Evolutionary conservation across 768 basidiomycete species (phyloP).

Genomic region (Coprinopsis strossmayeri): DNA sequence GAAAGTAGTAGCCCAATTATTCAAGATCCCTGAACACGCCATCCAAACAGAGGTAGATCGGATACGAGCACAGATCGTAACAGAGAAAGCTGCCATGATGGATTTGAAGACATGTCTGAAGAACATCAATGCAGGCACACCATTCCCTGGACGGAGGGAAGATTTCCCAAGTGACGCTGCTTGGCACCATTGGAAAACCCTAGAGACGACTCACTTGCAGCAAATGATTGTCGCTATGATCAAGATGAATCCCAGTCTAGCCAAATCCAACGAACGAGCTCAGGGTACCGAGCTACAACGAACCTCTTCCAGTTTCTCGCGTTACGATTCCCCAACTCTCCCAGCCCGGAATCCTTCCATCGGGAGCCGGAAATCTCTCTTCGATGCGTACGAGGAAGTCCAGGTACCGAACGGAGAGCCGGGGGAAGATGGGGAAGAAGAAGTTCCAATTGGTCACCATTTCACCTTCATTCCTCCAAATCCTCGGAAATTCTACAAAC

Average conservation of each 20-base stretch:
- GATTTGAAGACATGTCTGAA: constrained; percentile 94
- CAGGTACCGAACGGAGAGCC: constrained; percentile 31
- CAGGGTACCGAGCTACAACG: constrained; percentile 5
- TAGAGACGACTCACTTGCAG: constrained; percentile 79
- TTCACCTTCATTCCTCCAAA: constrained; percentile 92
- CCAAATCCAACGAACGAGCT: constrained; percentile 64
- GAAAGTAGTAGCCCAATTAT: constrained; percentile 57
- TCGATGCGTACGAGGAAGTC: constrained; percentile 25
- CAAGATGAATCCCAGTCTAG: constrained; percentile 78
- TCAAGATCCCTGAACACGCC: constrained; percentile 64
- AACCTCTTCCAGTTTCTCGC: constrained; percentile 4
- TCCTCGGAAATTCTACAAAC: constrained; percentile 78
- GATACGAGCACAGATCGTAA: constrained; percentile 52
- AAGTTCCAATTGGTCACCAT: constrained; percentile 62
- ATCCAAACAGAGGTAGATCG: constrained; percentile 72
- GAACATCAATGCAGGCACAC: constrained; percentile 76
- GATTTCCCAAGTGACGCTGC: constrained; percentile 83
- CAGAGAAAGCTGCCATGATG: constrained; percentile 81
- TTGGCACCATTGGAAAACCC: constrained; percentile 76
- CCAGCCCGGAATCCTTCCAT: constrained; percentile 34
- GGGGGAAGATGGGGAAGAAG: constrained; percentile 64
- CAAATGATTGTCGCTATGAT: constrained; percentile 87
- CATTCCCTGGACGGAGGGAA: constrained; percentile 80
- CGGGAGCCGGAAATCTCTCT: constrained; percentile 62
- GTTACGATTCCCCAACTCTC: constrained; percentile 21